These are phyloP conservation scores for Achlya hypogyna DNA, from an alignment of 352 stramenopile species.

Conservation along the genomic window DNA sequence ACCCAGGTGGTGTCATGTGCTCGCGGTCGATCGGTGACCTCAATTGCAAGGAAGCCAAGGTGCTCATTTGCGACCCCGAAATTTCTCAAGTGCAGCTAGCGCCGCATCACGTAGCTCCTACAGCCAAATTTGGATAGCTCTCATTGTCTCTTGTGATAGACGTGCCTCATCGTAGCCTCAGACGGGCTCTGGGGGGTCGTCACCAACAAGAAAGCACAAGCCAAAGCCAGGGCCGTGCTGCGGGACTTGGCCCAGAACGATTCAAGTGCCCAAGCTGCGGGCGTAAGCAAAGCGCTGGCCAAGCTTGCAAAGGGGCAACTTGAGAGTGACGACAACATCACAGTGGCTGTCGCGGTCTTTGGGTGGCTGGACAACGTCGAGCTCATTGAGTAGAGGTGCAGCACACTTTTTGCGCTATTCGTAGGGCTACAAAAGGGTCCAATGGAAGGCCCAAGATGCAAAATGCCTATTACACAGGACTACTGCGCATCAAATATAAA, in stretches of 20 bases:
- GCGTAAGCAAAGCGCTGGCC: neutral
- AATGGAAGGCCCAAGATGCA: too few relatives aligned
- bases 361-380: neutral
- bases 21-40: conserved; percentile 16
- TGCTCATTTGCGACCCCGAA: conserved; percentile 18
- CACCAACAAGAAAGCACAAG: neutral
- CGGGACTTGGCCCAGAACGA: neutral
- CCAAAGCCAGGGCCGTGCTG: neutral
- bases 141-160: neutral
- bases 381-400: neutral
- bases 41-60: conserved; percentile 12
- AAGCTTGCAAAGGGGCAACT: conserved; percentile 25
- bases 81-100: neutral
- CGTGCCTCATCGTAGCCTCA: neutral
- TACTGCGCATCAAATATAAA: too few relatives aligned
- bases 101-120: neutral
- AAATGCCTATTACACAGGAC: too few relatives aligned
- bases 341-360: conserved; percentile 38
- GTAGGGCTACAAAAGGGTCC: too few relatives aligned
- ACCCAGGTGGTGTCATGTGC: conserved; percentile 8
- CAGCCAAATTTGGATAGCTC: neutral
- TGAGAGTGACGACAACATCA: conserved; percentile 69
- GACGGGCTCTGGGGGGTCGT: neutral
- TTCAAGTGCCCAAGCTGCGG: neutral
- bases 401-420: neutral